Percentiles rank a stretch among this genome's conserved stretches.
phyloP scores from a whole-genome alignment of 305 asterid species.

The Withania somnifera region DNA sequence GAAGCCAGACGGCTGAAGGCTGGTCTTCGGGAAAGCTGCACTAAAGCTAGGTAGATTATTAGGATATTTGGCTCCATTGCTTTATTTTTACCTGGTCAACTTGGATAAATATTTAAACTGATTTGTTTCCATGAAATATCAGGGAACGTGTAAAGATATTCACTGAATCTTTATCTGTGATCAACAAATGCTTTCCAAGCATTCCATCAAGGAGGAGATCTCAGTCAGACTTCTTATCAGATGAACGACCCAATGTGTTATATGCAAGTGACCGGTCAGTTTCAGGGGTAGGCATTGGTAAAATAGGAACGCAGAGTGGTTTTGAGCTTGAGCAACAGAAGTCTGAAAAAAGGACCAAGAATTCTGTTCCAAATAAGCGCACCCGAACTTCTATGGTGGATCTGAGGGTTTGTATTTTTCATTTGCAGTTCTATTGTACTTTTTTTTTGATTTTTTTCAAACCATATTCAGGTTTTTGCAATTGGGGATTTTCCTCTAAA shows the following conservation, averaged over 20 bases:
- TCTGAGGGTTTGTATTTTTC: slow-evolving; percentile 41
- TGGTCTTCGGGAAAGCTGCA: slow-evolving; percentile 59
- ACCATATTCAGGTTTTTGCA: background rate
- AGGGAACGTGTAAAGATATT: slow-evolving; percentile 94
- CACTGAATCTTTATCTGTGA: slow-evolving; percentile 65
- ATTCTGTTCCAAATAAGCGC: slow-evolving; percentile 69
- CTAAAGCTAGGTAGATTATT: slow-evolving; percentile 66
- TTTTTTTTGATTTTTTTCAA: background rate
- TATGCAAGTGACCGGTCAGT: slow-evolving; percentile 52
- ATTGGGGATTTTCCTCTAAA: background rate
- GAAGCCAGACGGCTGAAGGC: slow-evolving; percentile 72
- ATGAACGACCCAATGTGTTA: slow-evolving; percentile 54
- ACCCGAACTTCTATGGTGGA: slow-evolving; percentile 85
- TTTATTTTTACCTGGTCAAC: background rate
- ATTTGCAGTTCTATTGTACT: background rate
- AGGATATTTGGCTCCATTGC: slow-evolving; percentile 1
- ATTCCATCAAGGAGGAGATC: slow-evolving; percentile 78
- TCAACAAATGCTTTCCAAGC: slow-evolving; percentile 79
- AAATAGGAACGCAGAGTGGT: slow-evolving; percentile 57
- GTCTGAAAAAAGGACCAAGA: slow-evolving; percentile 56
- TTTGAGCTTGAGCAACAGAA: slow-evolving; percentile 66
- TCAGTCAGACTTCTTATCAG: slow-evolving; percentile 56
- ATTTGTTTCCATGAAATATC: slow-evolving; percentile 11
- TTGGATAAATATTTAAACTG: background rate
- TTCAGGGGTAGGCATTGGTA: slow-evolving; percentile 39